phyloP scores from a whole-genome alignment of 2,329 filamentous ascomycete species.

The Pestalotiopsis sp. region DNA sequence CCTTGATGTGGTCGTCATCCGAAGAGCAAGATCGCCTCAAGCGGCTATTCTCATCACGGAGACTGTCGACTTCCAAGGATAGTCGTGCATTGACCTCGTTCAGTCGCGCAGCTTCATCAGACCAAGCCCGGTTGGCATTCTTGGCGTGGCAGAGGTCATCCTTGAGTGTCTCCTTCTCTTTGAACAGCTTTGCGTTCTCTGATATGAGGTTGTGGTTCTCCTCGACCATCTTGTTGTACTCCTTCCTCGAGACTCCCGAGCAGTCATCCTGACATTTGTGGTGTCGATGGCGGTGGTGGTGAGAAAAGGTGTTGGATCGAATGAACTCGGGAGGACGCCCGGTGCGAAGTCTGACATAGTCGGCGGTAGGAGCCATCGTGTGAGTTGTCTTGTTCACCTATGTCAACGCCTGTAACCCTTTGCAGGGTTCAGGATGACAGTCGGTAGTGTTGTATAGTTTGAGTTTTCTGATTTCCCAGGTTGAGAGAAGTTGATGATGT shows the following conservation, averaged over 20 bases:
- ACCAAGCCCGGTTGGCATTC: constrained; percentile 21
- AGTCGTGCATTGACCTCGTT: constrained; percentile 18
- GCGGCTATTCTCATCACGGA: constrained; percentile 12
- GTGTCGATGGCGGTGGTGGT: constrained; percentile 21
- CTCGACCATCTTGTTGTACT: constrained; percentile 24
- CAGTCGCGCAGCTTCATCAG: neutral
- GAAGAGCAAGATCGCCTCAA: constrained; percentile 13
- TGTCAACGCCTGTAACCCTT: neutral
- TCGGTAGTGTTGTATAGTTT: neutral
- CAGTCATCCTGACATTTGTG: constrained; percentile 27
- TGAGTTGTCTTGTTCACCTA: neutral
- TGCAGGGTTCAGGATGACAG: neutral
- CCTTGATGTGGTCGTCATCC: constrained; percentile 19
- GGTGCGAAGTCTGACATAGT: constrained; percentile 19
- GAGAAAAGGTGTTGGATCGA: constrained; percentile 25
- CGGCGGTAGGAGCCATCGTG: constrained; percentile 10
- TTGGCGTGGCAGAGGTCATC: constrained; percentile 17
- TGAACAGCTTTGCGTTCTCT: constrained; percentile 18
- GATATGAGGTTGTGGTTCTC: constrained; percentile 20
- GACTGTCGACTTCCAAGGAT: constrained; percentile 16
- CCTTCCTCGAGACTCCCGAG: constrained; percentile 25
- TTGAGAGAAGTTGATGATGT: neutral
- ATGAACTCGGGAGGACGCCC: constrained; percentile 20
- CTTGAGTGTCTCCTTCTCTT: constrained; percentile 27
- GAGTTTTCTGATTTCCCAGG: neutral